phyloP scores from a whole-genome alignment of 2,329 filamentous ascomycete genomes.

The Shiraia bambusicola region DNA sequence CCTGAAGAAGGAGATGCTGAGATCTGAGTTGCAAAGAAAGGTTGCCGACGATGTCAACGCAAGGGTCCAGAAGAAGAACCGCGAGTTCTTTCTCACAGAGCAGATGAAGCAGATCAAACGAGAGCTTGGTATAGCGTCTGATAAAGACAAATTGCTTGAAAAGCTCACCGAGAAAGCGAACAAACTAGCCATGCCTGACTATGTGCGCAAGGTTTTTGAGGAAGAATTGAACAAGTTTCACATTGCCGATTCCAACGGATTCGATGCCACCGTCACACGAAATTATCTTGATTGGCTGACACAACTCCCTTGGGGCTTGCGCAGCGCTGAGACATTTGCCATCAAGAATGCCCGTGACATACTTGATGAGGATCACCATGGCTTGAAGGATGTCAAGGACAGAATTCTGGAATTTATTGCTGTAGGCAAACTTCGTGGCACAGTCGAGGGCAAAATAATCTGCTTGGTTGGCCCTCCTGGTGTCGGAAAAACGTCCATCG shows the following conservation, averaged over 20 bases:
- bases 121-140: slow-evolving; percentile 93
- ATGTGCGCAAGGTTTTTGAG: slow-evolving; percentile 95
- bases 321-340: slow-evolving; percentile 94
- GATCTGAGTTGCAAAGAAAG: slow-evolving; percentile 93
- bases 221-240: slow-evolving; percentile 97
- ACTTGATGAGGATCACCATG: slow-evolving; percentile 94
- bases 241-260: slow-evolving; percentile 91
- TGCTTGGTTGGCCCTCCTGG: slow-evolving; percentile 97
- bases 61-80: slow-evolving; percentile 95
- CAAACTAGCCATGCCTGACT: slow-evolving; percentile 94
- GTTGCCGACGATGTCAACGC: slow-evolving; percentile 97
- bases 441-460: slow-evolving; percentile 96
- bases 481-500: slow-evolving; percentile 98
- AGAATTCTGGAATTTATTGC: slow-evolving; percentile 98
- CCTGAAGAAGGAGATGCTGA: slow-evolving; percentile 98
- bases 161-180: slow-evolving; percentile 94
- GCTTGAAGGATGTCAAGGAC: slow-evolving; percentile 96
- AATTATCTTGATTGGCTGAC: slow-evolving; percentile 99
- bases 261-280: slow-evolving; percentile 96
- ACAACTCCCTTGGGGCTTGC: slow-evolving; percentile 94
- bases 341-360: slow-evolving; percentile 89
- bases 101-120: slow-evolving; percentile 98
- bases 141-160: slow-evolving; percentile 97
- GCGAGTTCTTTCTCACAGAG: slow-evolving; percentile 98
- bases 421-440: slow-evolving; percentile 93